Percentiles rank a stretch among this genome's conserved stretches.
Conservation (phyloP, 768 basidiomycete genomes). For the Lyophyllum semitale region DNA sequence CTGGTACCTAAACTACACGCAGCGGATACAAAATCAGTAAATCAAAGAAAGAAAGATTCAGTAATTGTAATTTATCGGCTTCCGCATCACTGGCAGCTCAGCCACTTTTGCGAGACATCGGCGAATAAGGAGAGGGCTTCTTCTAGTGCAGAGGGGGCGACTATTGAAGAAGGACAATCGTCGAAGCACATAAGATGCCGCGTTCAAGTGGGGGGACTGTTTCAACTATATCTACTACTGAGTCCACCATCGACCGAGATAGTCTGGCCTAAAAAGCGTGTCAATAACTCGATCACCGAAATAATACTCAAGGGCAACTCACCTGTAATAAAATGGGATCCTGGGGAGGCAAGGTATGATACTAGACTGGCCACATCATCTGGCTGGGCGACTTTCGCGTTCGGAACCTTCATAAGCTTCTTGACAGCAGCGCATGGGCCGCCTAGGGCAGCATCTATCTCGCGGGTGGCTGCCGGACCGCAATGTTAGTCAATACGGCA, state of each 20-base stretch:
- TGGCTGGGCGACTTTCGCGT: constrained; percentile 26
- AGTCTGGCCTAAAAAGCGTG: constrained; percentile 6
- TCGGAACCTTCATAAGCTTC: neutral
- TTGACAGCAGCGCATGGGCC: constrained; percentile 6
- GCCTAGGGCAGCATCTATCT: neutral
- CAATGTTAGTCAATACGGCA: neutral
- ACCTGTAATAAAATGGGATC: constrained; percentile 36
- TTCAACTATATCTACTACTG: neutral
- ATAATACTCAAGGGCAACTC: neutral
- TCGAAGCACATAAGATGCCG: no score
- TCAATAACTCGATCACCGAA: neutral
- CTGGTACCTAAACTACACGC: no score
- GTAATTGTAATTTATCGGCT: no score
- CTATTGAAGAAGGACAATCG: no score
- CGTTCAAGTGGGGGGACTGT: no score
- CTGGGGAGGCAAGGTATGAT: constrained; percentile 35
- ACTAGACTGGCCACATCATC: constrained; percentile 35
- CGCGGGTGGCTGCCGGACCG: neutral
- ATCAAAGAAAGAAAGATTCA: no score
- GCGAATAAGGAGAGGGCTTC: no score
- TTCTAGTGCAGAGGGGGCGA: no score
- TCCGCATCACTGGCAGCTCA: no score
- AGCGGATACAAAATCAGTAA: no score
- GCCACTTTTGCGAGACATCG: no score
- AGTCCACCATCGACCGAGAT: constrained; percentile 10